Evolutionary conservation across 805 yeast species (phyloP).

Genomic region (Pichia gijzeniarum): DNA sequence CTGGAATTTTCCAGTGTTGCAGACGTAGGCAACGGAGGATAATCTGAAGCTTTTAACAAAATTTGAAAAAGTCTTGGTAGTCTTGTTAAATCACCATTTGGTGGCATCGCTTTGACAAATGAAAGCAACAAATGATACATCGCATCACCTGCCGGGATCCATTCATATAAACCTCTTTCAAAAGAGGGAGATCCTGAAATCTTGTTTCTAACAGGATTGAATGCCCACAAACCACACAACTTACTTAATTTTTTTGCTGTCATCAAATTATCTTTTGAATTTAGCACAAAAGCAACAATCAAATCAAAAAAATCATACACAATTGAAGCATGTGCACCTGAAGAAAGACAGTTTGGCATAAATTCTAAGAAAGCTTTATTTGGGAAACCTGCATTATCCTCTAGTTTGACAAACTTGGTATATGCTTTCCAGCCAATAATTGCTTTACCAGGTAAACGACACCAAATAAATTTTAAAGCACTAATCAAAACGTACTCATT

Average conservation of each 20-base stretch:
- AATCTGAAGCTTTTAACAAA: conserved; percentile 55
- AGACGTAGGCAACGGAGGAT: conserved; percentile 58
- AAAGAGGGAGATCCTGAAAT: conserved; percentile 41
- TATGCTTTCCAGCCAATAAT: conserved; percentile 85
- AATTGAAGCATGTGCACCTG: conserved; percentile 85
- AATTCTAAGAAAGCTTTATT: conserved; percentile 67
- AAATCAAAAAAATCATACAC: conserved; percentile 84
- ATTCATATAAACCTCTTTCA: conserved; percentile 63
- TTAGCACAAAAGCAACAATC: conserved; percentile 68
- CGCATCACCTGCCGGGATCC: conserved; percentile 83
- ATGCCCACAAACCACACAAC: conserved; percentile 88
- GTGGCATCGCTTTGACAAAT: conserved; percentile 71
- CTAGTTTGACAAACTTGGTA: conserved; percentile 57
- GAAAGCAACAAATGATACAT: conserved; percentile 74
- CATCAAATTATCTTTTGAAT: conserved; percentile 70
- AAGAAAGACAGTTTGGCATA: conserved; percentile 77
- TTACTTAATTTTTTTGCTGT: conserved; percentile 75
- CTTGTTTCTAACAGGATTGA: conserved; percentile 32
- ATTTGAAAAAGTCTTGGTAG: conserved; percentile 65
- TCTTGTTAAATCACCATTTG: conserved; percentile 46
- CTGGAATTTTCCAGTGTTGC: conserved; percentile 20
- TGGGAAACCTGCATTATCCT: conserved; percentile 60
- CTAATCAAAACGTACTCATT: conserved; percentile 70
- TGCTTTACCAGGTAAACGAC: conserved; percentile 71
- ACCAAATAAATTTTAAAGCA: conserved; percentile 80